A percentile compares a stretch with the other conserved stretches of the same genome.
These are phyloP conservation scores for Mycosphaerelloides madeirae DNA, from an alignment of 2,329 filamentous ascomycete species.

Conservation along the genomic window DNA sequence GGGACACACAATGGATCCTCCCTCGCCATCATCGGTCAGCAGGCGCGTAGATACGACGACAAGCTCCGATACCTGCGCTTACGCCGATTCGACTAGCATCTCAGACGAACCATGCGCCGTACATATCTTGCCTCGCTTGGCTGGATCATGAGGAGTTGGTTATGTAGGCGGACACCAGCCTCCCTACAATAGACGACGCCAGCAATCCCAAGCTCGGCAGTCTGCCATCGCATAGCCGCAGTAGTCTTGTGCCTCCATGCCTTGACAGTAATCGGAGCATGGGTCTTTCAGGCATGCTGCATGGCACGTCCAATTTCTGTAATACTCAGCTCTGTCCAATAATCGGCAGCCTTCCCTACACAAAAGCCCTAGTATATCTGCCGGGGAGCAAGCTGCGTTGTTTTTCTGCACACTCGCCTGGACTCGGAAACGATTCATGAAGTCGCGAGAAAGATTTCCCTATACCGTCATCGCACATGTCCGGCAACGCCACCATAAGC, in stretches of 20 bases:
- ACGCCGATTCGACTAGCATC: background rate
- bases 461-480: slow-evolving; percentile 1
- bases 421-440: background rate
- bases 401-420: background rate
- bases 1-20: too few species aligned
- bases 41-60: background rate
- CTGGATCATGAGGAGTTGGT: background rate
- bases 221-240: slow-evolving; percentile 1
- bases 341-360: background rate
- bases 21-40: too few species aligned
- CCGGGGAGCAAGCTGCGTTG: background rate
- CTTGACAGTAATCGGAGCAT: background rate
- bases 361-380: too few species aligned
- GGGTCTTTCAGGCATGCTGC: slow-evolving; percentile 1
- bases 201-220: background rate
- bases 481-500: background rate
- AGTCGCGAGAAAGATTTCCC: slow-evolving; percentile 1
- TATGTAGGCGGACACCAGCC: background rate
- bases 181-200: background rate
- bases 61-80: background rate
- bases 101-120: background rate
- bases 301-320: background rate
- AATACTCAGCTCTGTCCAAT: background rate
- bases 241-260: background rate
- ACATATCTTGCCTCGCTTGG: too few species aligned